phyloP scores from a whole-genome alignment of 257 asterid genomes.

The Thymus quinquecostatus region DNA sequence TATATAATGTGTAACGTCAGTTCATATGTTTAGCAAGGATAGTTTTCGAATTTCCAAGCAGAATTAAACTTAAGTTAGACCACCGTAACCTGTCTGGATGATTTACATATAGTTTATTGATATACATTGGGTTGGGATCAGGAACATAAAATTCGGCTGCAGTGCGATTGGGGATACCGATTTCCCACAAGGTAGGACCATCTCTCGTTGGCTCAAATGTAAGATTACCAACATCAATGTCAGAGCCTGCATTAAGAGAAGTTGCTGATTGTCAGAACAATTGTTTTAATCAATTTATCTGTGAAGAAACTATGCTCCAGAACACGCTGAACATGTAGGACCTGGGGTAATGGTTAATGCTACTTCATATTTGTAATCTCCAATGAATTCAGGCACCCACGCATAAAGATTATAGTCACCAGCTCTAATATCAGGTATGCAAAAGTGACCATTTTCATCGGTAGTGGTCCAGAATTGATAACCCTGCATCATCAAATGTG shows the following conservation, averaged over 20 bases:
- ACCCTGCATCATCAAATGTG: slow-evolving; percentile 43
- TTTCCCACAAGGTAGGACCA: slow-evolving; percentile 85
- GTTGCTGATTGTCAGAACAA: slow-evolving; percentile 1
- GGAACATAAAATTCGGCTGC: slow-evolving; percentile 77
- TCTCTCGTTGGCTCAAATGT: slow-evolving; percentile 65
- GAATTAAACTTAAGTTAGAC: not conserved
- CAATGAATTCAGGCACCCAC: slow-evolving; percentile 64
- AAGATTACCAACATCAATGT: slow-evolving; percentile 54
- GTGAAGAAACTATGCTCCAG: too few species aligned
- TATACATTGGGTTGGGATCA: slow-evolving; percentile 62
- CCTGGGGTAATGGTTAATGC: slow-evolving; percentile 56
- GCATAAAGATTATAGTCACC: slow-evolving; percentile 74
- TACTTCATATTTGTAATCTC: slow-evolving; percentile 54
- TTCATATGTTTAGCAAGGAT: not conserved
- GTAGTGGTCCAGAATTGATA: slow-evolving; percentile 78
- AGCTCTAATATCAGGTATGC: slow-evolving; percentile 47
- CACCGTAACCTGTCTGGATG: slow-evolving; percentile 60
- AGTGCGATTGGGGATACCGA: slow-evolving; percentile 73
- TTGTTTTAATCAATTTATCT: too few species aligned
- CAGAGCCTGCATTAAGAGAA: slow-evolving; percentile 42
- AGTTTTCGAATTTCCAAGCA: too few species aligned
- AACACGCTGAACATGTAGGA: slow-evolving; percentile 23
- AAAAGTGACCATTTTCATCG: slow-evolving; percentile 55
- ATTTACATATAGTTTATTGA: slow-evolving; percentile 57
- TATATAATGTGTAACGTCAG: not conserved